Percentiles rank a stretch among this genome's conserved stretches.
These are phyloP conservation scores for Nigrospora sphaerica DNA, from an alignment of 2,329 filamentous ascomycete genomes.

Conservation along the genomic window DNA sequence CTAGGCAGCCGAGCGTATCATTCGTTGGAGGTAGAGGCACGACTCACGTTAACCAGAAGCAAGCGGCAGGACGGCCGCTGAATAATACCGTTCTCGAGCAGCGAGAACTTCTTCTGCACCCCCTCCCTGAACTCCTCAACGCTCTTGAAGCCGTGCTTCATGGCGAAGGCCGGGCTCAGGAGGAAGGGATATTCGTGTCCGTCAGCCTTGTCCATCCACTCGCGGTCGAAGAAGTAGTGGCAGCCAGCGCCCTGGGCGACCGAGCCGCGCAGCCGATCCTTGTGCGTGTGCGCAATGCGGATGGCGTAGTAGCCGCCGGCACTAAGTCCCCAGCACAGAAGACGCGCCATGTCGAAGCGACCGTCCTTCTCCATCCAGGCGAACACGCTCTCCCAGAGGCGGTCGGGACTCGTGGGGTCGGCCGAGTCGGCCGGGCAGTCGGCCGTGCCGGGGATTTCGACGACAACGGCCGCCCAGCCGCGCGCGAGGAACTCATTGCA, in stretches of 20 bases:
- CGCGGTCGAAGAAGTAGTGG: slow-evolving; percentile 52
- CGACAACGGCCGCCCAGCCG: slow-evolving; percentile 56
- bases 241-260: slow-evolving; percentile 58
- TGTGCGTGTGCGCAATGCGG: slow-evolving; percentile 62
- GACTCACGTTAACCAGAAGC: slow-evolving; percentile 51
- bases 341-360: slow-evolving; percentile 46
- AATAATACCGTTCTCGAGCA: slow-evolving; percentile 52
- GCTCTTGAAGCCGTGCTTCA: slow-evolving; percentile 54
- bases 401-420: slow-evolving; percentile 52
- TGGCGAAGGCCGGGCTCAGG: slow-evolving; percentile 47
- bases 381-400: slow-evolving; percentile 55
- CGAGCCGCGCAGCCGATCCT: slow-evolving; percentile 40
- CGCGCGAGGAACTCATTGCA: slow-evolving; percentile 54
- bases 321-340: slow-evolving; percentile 59
- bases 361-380: slow-evolving; percentile 45
- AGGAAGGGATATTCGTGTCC: slow-evolving; percentile 61
- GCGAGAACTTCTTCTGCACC: slow-evolving; percentile 54
- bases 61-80: slow-evolving; percentile 48
- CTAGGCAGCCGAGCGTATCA: background rate
- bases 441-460: slow-evolving; percentile 60
- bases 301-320: slow-evolving; percentile 63
- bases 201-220: slow-evolving; percentile 55
- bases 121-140: slow-evolving; percentile 48
- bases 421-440: slow-evolving; percentile 58
- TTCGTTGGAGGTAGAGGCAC: background rate